These are phyloP conservation scores for Ailanthus altissimus DNA, from an alignment of 345 rosid genomes.

Conservation along the genomic window DNA sequence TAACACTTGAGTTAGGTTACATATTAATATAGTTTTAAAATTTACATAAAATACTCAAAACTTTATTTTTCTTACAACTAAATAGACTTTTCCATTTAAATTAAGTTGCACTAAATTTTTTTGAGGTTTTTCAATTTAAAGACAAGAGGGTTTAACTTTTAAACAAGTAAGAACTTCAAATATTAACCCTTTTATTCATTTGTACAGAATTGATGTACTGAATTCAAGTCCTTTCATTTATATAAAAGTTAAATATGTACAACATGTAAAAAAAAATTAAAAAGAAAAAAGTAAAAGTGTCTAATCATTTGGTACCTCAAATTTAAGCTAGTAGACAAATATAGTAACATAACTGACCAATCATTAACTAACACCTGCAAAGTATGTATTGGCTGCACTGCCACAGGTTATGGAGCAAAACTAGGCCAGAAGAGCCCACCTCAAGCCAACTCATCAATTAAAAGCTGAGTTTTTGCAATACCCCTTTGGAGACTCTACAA, in stretches of 20 bases:
- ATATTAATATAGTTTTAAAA: not conserved
- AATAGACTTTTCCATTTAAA: too few species aligned
- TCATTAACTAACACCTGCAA: not conserved
- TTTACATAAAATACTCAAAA: not conserved
- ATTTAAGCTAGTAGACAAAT: not conserved
- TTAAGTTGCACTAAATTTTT: too few species aligned
- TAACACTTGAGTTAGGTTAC: not conserved
- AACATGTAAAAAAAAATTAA: too few species aligned
- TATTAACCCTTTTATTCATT: not conserved
- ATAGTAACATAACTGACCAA: conserved; percentile 3
- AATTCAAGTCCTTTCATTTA: too few species aligned
- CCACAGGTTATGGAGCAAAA: not conserved
- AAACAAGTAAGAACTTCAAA: not conserved
- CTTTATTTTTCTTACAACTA: too few species aligned
- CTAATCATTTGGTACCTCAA: not conserved
- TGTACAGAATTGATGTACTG: too few species aligned
- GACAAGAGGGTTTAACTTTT: not conserved
- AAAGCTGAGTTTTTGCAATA: not conserved
- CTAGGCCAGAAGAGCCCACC: not conserved
- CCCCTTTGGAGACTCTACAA: not conserved
- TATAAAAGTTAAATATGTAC: too few species aligned
- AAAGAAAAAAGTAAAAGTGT: too few species aligned
- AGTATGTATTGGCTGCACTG: not conserved
- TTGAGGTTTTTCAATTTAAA: not conserved
- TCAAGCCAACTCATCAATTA: not conserved